Base-by-base conservation (phyloP, 176 grass and related monocot species). In the Lolium multiflorum region DNA sequence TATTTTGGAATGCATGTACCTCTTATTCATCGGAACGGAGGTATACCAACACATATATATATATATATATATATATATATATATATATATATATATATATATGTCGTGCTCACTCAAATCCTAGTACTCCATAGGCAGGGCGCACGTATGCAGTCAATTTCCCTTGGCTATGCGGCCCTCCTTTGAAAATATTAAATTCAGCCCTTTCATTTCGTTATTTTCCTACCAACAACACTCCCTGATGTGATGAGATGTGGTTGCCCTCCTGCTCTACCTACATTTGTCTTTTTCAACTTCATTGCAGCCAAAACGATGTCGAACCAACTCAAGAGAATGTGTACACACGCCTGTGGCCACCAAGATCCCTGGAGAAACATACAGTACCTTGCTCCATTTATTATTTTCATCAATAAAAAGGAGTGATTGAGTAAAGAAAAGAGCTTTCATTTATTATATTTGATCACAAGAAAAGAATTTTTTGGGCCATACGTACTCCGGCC, bases 201-300 rank as follows among this genome's bases (percentile, higher is more conserved):
- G 66, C 16, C 66, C 10, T 17, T 41, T 9, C 66, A 41, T 71
- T n/a, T 71, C 10, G 16, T 11, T 22, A 17, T 75, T 41, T 52
- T 75, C 35, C 31, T 24, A 43, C 26, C 80, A 78, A 88, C 80
- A 83, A 26, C 73, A 76, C 46, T 71, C 11, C 50, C 50, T 6
- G 62, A 66, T 15, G 25, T 65, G 62, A 31, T 14, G 25, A 31
- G 71, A 47, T 79, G 87, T 47, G 74, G 74, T 79, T 89, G 87
- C 78, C 74, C 72, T 76, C 83, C 84, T 82, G 68, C 69, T 79
- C 66, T 74, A 89, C 74, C 81, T 31, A 37, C 60, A 83, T 71
- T 63, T 79, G 81, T 88, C 81, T 1, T 41, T 54, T 17, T 84
- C 80, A 80, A 35, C 81, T 47, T 88, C 72, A 86, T 78, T 66